Evolutionary conservation across 768 basidiomycete genomes (phyloP), one percentile per base, ranked within the genome.

Genomic region (Mycena metata): DNA sequence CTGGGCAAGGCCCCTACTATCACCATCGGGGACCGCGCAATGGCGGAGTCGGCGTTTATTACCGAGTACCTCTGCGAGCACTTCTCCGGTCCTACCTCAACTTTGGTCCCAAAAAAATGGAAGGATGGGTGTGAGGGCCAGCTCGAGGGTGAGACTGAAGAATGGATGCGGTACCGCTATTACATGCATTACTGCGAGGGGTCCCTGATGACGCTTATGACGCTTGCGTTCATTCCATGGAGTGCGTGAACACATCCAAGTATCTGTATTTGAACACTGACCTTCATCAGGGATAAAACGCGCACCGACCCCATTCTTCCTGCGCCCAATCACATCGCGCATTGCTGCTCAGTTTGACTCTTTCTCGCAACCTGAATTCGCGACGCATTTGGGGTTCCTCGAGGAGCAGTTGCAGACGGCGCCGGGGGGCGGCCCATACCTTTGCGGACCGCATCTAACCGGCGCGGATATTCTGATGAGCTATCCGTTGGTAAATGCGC

Each of bases 41-140:
- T 83, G 11, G 80, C 82, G 12, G 82, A 83, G 72, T 82, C 80
- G 46, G 80, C 77, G 12, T 73, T 79, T 16, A 77, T 83, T 54
- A 71, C 76, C 64, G 76, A 71, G 49, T 68, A 71, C 36, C 36
- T 71, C 30, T 21, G 49, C 42, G 66, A 71, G 35, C 70, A 71
- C 47, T 71, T 71, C 12, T 59, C 59, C 5, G 30, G 30, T 30
- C 30, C 30, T 30, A 30, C 30, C 30, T n/a, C 60, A 4, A 2
- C 39, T 5, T 41, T 71, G 46, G 57, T 68, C 13, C 70, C 70
- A 5, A 24, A 23, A 33, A 63, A 64, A 12, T 68, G 67, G 67
- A 57, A 45, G 42, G 23, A 41, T 8, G 61, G 67, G 23, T 59
- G 21, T 33, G 61, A 68, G 16, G 67, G 67, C 26, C 43, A 62